Evolutionary conservation across 2,329 filamentous ascomycete species (phyloP), one percentile per base, ranked within the genome.

Genomic region (Aspergillus nomiae): DNA sequence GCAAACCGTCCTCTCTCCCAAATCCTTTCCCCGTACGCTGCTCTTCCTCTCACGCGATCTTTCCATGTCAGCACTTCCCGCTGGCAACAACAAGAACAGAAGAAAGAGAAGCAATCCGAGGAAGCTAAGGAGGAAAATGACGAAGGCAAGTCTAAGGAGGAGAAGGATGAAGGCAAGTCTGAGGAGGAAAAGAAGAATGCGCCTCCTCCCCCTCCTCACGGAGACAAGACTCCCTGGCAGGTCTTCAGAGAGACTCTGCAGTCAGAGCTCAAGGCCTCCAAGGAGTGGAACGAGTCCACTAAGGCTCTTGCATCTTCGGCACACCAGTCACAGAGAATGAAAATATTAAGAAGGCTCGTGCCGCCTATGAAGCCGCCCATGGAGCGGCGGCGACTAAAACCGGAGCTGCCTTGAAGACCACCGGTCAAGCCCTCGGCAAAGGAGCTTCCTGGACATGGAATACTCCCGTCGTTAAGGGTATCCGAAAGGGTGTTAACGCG

Each of bases 231-330:
- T 3, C 95, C 95, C 59, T 98, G 95, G 94, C 92, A 98, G 77
- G 95, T 99, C 36, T 99, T 99, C 82, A 92, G 92, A 74, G 95
- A 99, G 76, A 99, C 95, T n/a, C 87, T 99, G 80, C 88, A 92
- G 77, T 86, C 85, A 62, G 95, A 99, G 80, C 96, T 99, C 81
- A 93, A 97, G 79, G 91, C 92, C 58, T 98, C 94, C 19, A 97
- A 98, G 76, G 95, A 99, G 78, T 99, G 95, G 95, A 97, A 99
- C 74, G 95, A 99, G 76, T 96, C 92, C 50, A 99, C 94, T 48
- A 98, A 99, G 82, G 92, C 95, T 69, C 86, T 99, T 48, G 91
- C 92, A 21, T 92, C 92, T 56, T 92, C 91, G 7, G 92, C 94
- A 21, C 90, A 97, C 74, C 89, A 97, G 73, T 95, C 75, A 90